These are phyloP conservation scores for Cryomyces minteri DNA, from an alignment of 495 filamentous ascomycete species.

Conservation along the genomic window DNA sequence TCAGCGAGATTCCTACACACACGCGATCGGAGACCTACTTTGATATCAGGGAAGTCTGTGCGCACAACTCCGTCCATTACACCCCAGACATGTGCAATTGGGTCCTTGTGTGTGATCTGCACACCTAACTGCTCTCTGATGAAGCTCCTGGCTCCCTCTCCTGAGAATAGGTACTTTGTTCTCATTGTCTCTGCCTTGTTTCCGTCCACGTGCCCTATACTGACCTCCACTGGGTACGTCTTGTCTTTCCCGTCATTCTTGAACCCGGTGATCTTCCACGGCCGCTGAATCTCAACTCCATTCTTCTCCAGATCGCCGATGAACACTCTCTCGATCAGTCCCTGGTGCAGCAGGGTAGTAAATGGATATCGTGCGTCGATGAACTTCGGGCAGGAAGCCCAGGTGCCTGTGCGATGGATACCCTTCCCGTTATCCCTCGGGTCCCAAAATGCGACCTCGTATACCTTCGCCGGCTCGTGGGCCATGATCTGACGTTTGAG, in stretches of 20 bases:
- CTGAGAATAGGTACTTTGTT: conserved; percentile 47
- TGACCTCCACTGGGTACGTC: conserved; percentile 44
- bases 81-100: conserved; percentile 34
- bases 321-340: conserved; percentile 45
- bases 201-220: conserved; percentile 57
- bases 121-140: conserved; percentile 40
- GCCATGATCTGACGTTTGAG: conserved; percentile 46
- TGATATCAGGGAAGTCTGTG: conserved; percentile 28
- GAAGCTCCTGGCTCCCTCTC: conserved; percentile 45
- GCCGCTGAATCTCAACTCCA: conserved; percentile 35
- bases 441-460: conserved; percentile 52
- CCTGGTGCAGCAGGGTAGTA: conserved; percentile 45
- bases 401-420: conserved; percentile 41
- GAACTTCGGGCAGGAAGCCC: conserved; percentile 44
- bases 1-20: not conserved
- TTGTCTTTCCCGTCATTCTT: conserved; percentile 36
- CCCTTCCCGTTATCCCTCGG: conserved; percentile 30
- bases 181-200: conserved; percentile 43
- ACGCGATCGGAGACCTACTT: conserved; percentile 10
- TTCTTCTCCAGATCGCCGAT: conserved; percentile 43
- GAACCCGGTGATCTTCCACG: conserved; percentile 44
- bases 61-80: conserved; percentile 27
- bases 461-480: conserved; percentile 43
- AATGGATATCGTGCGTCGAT: conserved; percentile 50
- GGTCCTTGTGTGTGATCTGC: conserved; percentile 42